Percentiles rank a stretch among this genome's conserved stretches.
Evolutionary conservation across 1,284 basidiomycete species (phyloP).

Genomic region (Boletus sp.): DNA sequence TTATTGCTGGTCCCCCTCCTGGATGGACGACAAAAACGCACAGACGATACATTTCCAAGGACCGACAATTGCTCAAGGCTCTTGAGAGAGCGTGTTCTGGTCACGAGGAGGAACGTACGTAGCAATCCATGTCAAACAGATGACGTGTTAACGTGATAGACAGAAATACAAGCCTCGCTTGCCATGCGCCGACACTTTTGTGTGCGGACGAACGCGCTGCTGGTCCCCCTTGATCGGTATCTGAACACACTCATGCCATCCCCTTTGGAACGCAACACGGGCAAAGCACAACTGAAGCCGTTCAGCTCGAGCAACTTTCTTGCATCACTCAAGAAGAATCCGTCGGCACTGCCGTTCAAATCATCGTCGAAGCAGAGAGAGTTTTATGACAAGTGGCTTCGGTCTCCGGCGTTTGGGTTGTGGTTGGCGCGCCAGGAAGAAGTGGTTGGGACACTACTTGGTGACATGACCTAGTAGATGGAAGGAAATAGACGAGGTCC

Average conservation of each 20-base stretch:
- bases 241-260: conserved; percentile 87
- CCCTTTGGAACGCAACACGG: conserved; percentile 48
- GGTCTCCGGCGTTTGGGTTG: conserved; percentile 72
- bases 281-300: conserved; percentile 57
- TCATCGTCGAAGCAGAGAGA: conserved; percentile 63
- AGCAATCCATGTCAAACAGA: neutral
- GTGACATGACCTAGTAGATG: conserved; percentile 20
- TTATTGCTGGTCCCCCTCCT: conserved; percentile 56
- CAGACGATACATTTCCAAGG: conserved; percentile 86
- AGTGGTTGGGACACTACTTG: conserved; percentile 60
- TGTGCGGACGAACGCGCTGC: conserved; percentile 83
- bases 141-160: neutral
- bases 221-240: conserved; percentile 94
- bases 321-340: conserved; percentile 78
- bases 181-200: conserved; percentile 86
- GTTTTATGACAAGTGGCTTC: conserved; percentile 76
- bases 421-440: conserved; percentile 79
- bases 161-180: conserved; percentile 67
- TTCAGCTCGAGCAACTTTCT: conserved; percentile 86
- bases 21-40: conserved; percentile 82
- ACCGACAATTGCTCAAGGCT: conserved; percentile 70
- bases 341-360: conserved; percentile 78
- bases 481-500: too few species aligned
- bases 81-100: conserved; percentile 62
- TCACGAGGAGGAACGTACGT: conserved; percentile 57